These are phyloP conservation scores for Heliosperma pusillum DNA, from an alignment of 148 eudicot genomes.

Conservation along the genomic window DNA sequence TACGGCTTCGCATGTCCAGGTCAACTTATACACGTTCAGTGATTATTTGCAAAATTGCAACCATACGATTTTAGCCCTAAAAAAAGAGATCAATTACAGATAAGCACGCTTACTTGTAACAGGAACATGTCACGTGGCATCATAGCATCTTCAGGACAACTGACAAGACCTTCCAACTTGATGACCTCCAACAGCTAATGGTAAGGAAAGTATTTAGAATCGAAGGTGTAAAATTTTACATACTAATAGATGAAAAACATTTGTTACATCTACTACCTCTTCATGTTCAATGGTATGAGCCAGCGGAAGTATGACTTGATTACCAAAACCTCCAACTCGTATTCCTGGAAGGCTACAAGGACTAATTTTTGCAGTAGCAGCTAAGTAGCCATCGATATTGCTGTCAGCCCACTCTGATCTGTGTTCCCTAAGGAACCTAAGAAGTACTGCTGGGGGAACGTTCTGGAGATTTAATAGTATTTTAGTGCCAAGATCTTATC, in stretches of 20 bases:
- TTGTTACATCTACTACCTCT: slow-evolving; percentile 44
- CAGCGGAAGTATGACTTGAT: slow-evolving; percentile 86
- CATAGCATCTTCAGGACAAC: slow-evolving; percentile 69
- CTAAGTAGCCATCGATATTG: slow-evolving; percentile 80
- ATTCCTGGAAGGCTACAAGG: slow-evolving; percentile 74
- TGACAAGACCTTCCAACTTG: slow-evolving; percentile 70
- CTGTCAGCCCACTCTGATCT: slow-evolving; percentile 98
- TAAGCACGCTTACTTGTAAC: slow-evolving; percentile 56
- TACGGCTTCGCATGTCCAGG: no score
- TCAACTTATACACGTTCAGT: no score
- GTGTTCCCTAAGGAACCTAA: slow-evolving; percentile 85
- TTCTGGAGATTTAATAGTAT: slow-evolving; percentile 45
- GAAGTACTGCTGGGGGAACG: slow-evolving; percentile 95
- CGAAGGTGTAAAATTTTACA: background rate
- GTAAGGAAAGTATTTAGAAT: slow-evolving; percentile 6
- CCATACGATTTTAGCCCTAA: background rate
- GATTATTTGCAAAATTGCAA: background rate
- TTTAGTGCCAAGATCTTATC: background rate
- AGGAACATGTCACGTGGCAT: slow-evolving; percentile 81
- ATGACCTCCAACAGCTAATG: slow-evolving; percentile 79
- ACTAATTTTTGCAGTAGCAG: slow-evolving; percentile 84
- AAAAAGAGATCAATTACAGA: background rate
- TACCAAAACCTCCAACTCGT: slow-evolving; percentile 64
- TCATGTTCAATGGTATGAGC: slow-evolving; percentile 94
- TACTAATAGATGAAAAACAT: background rate